These are phyloP conservation scores for Sutorius eximius DNA, from an alignment of 1,284 basidiomycete species.

Conservation along the genomic window DNA sequence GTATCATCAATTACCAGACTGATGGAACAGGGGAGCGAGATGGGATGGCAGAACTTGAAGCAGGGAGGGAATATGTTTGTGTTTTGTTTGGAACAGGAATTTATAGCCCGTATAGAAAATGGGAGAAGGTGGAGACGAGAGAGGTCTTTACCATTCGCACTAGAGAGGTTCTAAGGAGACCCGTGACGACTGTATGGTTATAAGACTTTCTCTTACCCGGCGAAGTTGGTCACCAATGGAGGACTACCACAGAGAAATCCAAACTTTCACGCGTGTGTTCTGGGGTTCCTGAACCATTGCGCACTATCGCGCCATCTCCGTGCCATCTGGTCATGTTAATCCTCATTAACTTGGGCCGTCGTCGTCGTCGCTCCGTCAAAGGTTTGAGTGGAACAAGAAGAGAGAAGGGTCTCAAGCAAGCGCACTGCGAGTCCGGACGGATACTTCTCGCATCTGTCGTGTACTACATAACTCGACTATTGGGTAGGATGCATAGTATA, in stretches of 20 bases:
- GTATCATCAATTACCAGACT: constrained; percentile 26
- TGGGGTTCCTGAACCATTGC: too few relatives aligned
- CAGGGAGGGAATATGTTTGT: constrained; percentile 21
- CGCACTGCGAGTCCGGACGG: not conserved
- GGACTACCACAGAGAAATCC: too few relatives aligned
- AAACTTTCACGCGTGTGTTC: too few relatives aligned
- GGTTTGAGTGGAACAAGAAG: not conserved
- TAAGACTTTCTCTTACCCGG: constrained; percentile 1
- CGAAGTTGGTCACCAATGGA: too few relatives aligned
- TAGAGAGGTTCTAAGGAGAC: constrained; percentile 18
- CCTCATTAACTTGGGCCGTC: too few relatives aligned
- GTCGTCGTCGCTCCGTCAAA: too few relatives aligned
- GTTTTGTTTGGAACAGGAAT: constrained; percentile 25
- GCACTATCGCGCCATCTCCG: too few relatives aligned
- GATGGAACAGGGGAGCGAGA: constrained; percentile 16
- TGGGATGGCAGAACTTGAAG: constrained; percentile 14
- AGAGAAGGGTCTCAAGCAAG: not conserved
- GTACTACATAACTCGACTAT: not conserved
- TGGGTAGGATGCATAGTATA: not conserved
- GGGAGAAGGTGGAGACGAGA: constrained; percentile 24
- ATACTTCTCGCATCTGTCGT: not conserved
- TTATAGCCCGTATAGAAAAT: constrained; percentile 17
- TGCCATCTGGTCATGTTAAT: too few relatives aligned
- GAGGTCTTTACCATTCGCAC: constrained; percentile 19
- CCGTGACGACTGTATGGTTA: constrained; percentile 19